A percentile compares a stretch with the other conserved stretches of the same genome.
phyloP scores from a whole-genome alignment of 2,329 filamentous ascomycete genomes.

The Penicillium sp. region DNA sequence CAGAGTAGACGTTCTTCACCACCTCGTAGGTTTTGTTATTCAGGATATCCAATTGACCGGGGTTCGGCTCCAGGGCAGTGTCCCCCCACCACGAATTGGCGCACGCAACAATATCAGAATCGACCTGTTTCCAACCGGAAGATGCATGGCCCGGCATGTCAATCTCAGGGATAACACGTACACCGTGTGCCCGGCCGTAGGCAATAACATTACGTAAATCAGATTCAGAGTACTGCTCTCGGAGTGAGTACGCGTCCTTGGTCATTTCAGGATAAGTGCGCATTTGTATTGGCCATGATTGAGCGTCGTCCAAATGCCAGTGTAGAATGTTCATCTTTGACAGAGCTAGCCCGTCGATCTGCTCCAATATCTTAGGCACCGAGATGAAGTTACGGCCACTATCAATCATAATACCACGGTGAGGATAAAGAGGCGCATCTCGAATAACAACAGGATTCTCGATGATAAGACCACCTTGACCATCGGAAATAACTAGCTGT shows the following conservation, averaged over 20 bases:
- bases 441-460: constrained; percentile 54
- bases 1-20: constrained; percentile 54
- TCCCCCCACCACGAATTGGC: constrained; percentile 61
- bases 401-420: constrained; percentile 57
- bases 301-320: constrained; percentile 57
- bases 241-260: constrained; percentile 53
- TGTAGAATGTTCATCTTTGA: constrained; percentile 59
- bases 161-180: constrained; percentile 61
- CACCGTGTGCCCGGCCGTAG: constrained; percentile 54
- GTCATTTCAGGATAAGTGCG: constrained; percentile 52
- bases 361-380: constrained; percentile 52
- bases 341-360: constrained; percentile 55
- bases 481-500: constrained; percentile 54
- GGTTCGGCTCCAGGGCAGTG: constrained; percentile 57
- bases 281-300: constrained; percentile 57
- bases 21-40: constrained; percentile 57
- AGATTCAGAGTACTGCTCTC: constrained; percentile 47
- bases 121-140: constrained; percentile 57
- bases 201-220: constrained; percentile 48
- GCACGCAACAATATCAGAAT: constrained; percentile 57
- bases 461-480: constrained; percentile 46
- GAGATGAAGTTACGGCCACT: constrained; percentile 56
- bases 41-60: constrained; percentile 56
- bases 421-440: constrained; percentile 53
- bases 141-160: constrained; percentile 61